These are phyloP conservation scores for Arxiozyma bovina DNA, from an alignment of 1,139 yeast genomes.

Conservation along the genomic window DNA sequence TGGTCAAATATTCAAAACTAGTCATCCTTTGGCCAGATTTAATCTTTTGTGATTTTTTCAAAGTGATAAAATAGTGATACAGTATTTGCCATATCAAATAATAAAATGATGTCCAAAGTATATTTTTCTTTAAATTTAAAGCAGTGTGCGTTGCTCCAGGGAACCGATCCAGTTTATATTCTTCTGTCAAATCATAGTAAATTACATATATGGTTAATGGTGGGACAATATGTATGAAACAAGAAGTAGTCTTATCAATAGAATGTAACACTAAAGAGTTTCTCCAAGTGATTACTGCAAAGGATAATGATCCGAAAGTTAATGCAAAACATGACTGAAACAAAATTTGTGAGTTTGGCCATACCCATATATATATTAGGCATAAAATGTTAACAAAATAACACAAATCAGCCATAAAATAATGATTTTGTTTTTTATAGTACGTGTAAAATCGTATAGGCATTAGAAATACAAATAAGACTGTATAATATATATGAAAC, in stretches of 20 bases:
- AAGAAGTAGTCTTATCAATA: constrained; percentile 85
- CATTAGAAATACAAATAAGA: constrained; percentile 53
- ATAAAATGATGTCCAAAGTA: constrained; percentile 71
- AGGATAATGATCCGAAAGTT: constrained; percentile 79
- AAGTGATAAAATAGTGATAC: constrained; percentile 87
- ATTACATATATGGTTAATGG: constrained; percentile 83
- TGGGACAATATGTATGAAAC: constrained; percentile 86
- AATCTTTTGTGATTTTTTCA: constrained; percentile 68
- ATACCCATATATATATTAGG: constrained; percentile 68
- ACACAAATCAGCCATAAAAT: constrained; percentile 86
- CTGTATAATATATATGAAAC: constrained; percentile 71
- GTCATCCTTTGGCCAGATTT: constrained; percentile 72
- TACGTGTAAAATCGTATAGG: constrained; percentile 82
- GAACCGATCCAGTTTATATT: constrained; percentile 49
- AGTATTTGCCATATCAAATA: constrained; percentile 87
- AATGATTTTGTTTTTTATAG: constrained; percentile 70
- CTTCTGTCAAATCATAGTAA: constrained; percentile 67
- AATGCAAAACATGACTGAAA: constrained; percentile 80
- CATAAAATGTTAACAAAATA: constrained; percentile 76
- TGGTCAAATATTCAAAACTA: constrained; percentile 75
- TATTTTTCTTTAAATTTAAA: constrained; percentile 64
- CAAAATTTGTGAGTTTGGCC: constrained; percentile 62
- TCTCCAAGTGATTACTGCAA: constrained; percentile 95
- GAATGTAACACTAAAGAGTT: constrained; percentile 88
- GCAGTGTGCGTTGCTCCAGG: constrained; percentile 63